These are phyloP conservation scores for Mortierella antarctica DNA, from an alignment of 192 early-diverging fungal species.

Conservation along the genomic window DNA sequence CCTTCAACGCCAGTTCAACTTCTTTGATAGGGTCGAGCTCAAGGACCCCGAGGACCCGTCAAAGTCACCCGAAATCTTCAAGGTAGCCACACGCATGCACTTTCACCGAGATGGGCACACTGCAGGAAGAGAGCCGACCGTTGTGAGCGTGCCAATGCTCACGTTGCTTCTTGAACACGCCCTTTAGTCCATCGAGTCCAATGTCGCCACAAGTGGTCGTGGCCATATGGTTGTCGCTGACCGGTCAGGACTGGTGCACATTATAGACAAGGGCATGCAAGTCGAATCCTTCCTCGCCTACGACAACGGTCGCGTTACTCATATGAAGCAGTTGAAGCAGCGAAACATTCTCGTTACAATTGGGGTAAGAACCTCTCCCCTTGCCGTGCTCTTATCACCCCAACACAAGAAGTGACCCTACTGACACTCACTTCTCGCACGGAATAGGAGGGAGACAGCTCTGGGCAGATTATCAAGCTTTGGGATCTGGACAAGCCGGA, in stretches of 20 bases:
- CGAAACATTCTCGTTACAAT: constrained; percentile 84
- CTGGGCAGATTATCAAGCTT: constrained; percentile 73
- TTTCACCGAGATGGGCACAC: not conserved
- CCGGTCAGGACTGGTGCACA: constrained; percentile 68
- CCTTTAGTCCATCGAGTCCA: constrained; percentile 39
- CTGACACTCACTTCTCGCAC: not conserved
- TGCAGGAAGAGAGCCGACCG: not conserved
- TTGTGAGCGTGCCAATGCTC: not conserved
- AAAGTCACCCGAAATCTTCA: constrained; percentile 66
- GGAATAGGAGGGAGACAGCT: constrained; percentile 62
- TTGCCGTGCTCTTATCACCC: not conserved
- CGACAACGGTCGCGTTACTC: constrained; percentile 76
- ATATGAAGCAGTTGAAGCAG: constrained; percentile 84
- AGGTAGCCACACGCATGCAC: constrained; percentile 50
- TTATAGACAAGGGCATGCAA: constrained; percentile 72
- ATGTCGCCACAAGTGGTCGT: constrained; percentile 45
- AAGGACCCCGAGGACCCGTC: constrained; percentile 66
- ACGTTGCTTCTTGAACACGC: not conserved
- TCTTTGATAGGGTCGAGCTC: constrained; percentile 75
- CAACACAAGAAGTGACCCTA: not conserved
- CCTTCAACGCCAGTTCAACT: constrained; percentile 71
- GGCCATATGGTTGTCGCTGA: constrained; percentile 58
- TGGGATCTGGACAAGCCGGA: constrained; percentile 84
- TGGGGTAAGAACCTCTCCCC: constrained; percentile 64
- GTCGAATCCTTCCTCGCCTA: constrained; percentile 73